A percentile compares a stretch with the other conserved stretches of the same genome.
Evolutionary conservation across 306 rosid species (phyloP).

Genomic region (Oemleria cerasiformis): DNA sequence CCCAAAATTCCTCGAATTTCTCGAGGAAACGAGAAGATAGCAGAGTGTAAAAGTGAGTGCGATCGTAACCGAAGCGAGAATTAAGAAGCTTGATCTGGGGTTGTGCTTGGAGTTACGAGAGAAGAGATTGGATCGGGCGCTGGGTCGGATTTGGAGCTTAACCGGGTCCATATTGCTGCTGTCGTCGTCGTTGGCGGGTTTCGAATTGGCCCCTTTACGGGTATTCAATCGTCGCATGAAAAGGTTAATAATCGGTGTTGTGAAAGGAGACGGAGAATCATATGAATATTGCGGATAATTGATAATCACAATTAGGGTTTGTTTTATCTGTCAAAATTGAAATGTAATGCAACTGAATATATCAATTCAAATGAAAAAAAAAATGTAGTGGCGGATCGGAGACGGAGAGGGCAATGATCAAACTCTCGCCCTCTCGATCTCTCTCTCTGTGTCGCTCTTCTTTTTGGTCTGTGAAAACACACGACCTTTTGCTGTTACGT

Average conservation of each 20-base stretch:
- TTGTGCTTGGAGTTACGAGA: slow-evolving; percentile 39
- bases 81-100: slow-evolving; percentile 23
- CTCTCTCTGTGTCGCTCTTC: slow-evolving; percentile 3
- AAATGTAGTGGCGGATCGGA: slow-evolving; percentile 14
- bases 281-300: slow-evolving; percentile 12
- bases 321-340: background rate
- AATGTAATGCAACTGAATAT: background rate
- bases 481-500: background rate
- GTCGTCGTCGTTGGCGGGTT: slow-evolving; percentile 1
- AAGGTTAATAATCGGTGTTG: slow-evolving; percentile 11
- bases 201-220: slow-evolving; percentile 43
- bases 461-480: background rate
- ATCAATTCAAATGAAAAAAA: background rate
- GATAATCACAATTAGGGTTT: background rate
- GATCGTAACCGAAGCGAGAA: slow-evolving; percentile 26
- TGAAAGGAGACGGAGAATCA: slow-evolving; percentile 25
- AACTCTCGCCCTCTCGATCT: slow-evolving; percentile 26
- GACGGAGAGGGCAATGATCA: slow-evolving; percentile 38
- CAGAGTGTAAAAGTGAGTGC: slow-evolving; percentile 35
- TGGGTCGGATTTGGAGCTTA: slow-evolving; percentile 59
- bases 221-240: slow-evolving; percentile 84
- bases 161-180: slow-evolving; percentile 60
- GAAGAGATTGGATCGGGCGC: slow-evolving; percentile 59
- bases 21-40: slow-evolving; percentile 21
- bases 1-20: slow-evolving; percentile 7